A percentile compares a stretch with the other conserved stretches of the same genome.
phyloP scores from a whole-genome alignment of 2,329 filamentous ascomycete species.

The Apiospora kogelbergensis region DNA sequence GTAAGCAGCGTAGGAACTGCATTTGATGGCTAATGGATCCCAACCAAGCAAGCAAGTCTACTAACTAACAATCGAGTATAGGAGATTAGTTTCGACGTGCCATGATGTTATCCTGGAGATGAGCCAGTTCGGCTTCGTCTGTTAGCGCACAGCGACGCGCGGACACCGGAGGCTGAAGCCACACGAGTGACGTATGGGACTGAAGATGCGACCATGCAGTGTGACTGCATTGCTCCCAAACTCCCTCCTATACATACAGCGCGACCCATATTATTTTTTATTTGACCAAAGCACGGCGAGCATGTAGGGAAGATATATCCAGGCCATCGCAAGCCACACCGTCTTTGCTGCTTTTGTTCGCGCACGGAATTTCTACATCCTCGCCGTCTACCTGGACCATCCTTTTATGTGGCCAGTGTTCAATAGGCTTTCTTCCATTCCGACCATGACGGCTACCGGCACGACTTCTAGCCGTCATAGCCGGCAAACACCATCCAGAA shows the following conservation, averaged over 20 bases:
- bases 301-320: background rate
- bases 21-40: background rate
- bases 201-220: background rate
- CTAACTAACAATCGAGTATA: background rate
- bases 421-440: background rate
- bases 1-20: background rate
- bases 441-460: background rate
- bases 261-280: background rate
- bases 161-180: background rate
- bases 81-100: background rate
- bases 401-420: background rate
- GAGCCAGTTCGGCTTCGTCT: background rate
- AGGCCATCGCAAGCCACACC: background rate
- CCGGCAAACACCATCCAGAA: background rate
- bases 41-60: background rate
- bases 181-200: background rate
- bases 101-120: background rate
- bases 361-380: background rate
- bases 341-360: background rate
- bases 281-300: background rate
- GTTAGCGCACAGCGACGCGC: background rate
- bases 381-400: background rate
- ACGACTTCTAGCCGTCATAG: conserved; percentile 3
- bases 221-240: background rate
- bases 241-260: background rate